Base-by-base conservation (phyloP, 164 flowering plant species). In the Nelumbo lutea region DNA sequence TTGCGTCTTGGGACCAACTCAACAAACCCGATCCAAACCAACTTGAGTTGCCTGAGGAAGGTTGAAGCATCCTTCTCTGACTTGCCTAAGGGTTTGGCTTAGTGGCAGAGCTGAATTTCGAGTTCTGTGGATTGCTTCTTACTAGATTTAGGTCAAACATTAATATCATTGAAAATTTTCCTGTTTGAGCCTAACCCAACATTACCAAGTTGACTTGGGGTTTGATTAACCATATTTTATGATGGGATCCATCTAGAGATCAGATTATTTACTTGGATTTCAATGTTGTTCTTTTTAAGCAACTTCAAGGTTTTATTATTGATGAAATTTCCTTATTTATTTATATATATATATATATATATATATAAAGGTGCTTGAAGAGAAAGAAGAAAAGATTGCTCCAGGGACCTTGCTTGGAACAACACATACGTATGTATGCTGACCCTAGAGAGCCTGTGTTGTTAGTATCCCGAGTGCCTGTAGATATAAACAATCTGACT, bases 371-470 rank as follows among this genome's bases (percentile, higher is more conserved):
- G 94, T 92, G 48, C 91, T 96, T 79, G 96, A 90, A 77, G 97
- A 93, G 69, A 90, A 89, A 70, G 96, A 90, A 81, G 98, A 84
- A 76, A 88, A 70, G 77, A 83, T 93, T 79, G 95, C 91, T 65
- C 93, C 95, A 3, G 98, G 95, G 70, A 87, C 97, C 61, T 76
- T 96, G 68, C 89, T 96, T 55, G 97, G 95, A 70, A 87, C 97
- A 66, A 77, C 91, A 39, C 99, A 91, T 68, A 90, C 97, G 89
- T 92, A 88, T 42, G 89, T 68, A n/a, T 3, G 42, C 9, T 45
- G 52, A 15, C 7, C 61, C 41, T 14, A 38, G 27, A 48, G 27
- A 27, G 27, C 27, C 27, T 45, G 38, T 42, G 59, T 42, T 60
- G 41, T 5, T 61, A 27, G 15, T 52, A 62, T 14, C 44, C 42